phyloP scores from a whole-genome alignment of 2,329 filamentous ascomycete species.

The Stromatinia cepivora region DNA sequence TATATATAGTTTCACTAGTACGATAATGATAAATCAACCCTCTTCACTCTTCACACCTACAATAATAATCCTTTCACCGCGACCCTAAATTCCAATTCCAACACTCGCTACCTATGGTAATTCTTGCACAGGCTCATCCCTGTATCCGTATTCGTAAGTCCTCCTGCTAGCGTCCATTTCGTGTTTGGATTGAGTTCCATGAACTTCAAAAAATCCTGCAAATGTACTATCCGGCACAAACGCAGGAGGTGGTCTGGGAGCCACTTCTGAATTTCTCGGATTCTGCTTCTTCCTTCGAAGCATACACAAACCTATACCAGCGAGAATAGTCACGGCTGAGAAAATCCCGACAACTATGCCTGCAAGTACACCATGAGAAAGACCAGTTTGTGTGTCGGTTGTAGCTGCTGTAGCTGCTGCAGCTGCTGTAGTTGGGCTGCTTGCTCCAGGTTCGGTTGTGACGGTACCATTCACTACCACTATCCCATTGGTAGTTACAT shows the following conservation, averaged over 20 bases:
- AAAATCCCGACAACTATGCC: neutral
- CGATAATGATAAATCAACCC: too few relatives aligned
- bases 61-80: too few relatives aligned
- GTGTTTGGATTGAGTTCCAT: constrained; percentile 3
- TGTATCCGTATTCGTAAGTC: constrained; percentile 1
- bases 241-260: neutral
- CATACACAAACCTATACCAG: neutral
- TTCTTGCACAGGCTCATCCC: constrained; percentile 7
- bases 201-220: constrained; percentile 1
- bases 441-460: neutral
- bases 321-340: neutral
- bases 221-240: constrained; percentile 13
- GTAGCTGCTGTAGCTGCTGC: neutral
- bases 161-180: constrained; percentile 9
- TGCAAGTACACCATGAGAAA: neutral
- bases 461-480: constrained; percentile 3
- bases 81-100: too few relatives aligned
- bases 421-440: neutral
- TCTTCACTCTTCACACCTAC: too few relatives aligned
- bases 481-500: neutral
- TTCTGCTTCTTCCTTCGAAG: neutral
- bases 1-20: too few relatives aligned
- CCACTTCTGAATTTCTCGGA: neutral
- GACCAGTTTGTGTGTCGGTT: neutral
- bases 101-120: neutral